Base-by-base conservation (phyloP, 768 basidiomycete species). In the Suillus sp. region DNA sequence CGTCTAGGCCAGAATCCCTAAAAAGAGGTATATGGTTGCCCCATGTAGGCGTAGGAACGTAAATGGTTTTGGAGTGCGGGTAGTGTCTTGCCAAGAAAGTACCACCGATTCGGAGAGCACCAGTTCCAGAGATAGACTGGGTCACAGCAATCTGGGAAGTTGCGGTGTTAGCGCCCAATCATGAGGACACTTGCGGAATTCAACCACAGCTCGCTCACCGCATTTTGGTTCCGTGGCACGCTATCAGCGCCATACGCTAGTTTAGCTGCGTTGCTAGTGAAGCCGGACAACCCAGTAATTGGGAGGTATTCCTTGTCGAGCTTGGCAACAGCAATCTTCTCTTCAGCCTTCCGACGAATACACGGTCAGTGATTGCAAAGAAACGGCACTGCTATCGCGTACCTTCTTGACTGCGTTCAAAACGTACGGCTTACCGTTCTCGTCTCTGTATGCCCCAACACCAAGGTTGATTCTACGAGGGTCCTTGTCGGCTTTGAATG, bases 61-160 rank as follows among this genome's bases (percentile, higher is more conserved):
- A 98, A 70, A 98, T 92, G 48, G 84, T 84, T 78, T 93, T 93
- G 62, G 91, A 79, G 74, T 93, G 84, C 47, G 92, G 92, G 73
- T 95, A 96, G 75, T 94, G 92, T 45, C 91, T 89, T 27, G 87
- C 90, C 38, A 99, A 78, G 84, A 99, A 99, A 35, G 90, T 90
- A 66, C 89, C 95, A 57, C 95, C 97, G 75, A 99, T 93, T 70
- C 97, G 87, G 67, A 98, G 91, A 51, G 97, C 97, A 69, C 97
- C 97, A 14, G 97, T 99, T 16, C 97, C 97, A 34, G 96, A 99
- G 76, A 99, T 96, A 61, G 95, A 90, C 77, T 99, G 97, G 13
- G 94, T 91, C 60, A 91, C 83, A 30, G 93, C 86, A 71, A 96
- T 83, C 92, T 96, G 68, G 53, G 62, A 56, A 60, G 45, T 35